Base-by-base conservation (phyloP, 352 stramenopile species). In the Aphanomyces astaci region DNA sequence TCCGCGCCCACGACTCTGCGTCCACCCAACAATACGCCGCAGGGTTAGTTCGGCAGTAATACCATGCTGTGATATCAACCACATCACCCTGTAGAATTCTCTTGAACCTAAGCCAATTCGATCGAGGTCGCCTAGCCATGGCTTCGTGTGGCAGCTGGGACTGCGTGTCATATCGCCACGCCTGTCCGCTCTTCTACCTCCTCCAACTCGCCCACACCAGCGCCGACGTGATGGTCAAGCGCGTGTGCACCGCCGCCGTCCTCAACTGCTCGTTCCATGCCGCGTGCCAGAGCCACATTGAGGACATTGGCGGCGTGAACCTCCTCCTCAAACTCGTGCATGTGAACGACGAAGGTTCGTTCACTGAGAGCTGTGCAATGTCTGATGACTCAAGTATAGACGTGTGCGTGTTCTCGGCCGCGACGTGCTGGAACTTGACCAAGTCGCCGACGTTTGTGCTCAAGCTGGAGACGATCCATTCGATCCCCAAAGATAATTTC, bases 381-480 rank as follows among this genome's bases (percentile, higher is more conserved):
- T 39, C 15, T 2, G 3, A 19, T 52, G 11, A 22, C 19, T n/a
- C 4, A 0, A 28, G 31, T 45, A 43, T 76, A 65, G 78, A 89
- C n/a, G 60, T 87, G 3, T 64, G 66, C 3, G 68, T 82, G 4
- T 88, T 80, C 43, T 73, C 78, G 2, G 81, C 80, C 4, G 78
- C 75, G 11, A 78, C 70, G 15, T 73, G 89, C 22, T 92, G 84
- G 84, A 90, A 89, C 67, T 62, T 90, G 51, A 79, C 71, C 63
- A 92, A 92, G 57, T 80, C 80, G 4, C 80, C 79, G 3, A 66
- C 80, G 25, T 45, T 92, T 3, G 45, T 89, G 28, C 70, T 92
- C 22, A 87, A 87, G 40, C 73, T 90, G n/a, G 84, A 92, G 75
- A 88, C 84, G 2, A 77, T 81, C n/a, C 82, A 90, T 63, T 79